Conservation (phyloP, 2,329 filamentous ascomycete genomes). For the Lecanosticta acicola region DNA sequence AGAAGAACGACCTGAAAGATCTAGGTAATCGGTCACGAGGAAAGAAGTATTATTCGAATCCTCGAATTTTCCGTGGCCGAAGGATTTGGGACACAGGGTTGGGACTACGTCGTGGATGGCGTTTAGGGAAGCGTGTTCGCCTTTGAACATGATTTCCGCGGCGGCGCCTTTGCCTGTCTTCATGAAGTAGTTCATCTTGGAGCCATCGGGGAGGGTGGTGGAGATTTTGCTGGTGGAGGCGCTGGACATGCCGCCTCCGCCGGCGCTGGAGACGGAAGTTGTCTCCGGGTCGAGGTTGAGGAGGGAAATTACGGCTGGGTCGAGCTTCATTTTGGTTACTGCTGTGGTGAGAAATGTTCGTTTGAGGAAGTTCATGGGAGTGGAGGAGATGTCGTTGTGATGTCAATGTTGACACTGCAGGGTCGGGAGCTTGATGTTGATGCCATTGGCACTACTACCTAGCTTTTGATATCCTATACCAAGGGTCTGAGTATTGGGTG, state of each 20-base stretch:
- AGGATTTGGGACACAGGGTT: slow-evolving; percentile 66
- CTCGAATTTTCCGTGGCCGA: slow-evolving; percentile 62
- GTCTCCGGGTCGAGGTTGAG: slow-evolving; percentile 53
- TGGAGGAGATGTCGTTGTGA: slow-evolving; percentile 3
- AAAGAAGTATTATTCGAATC: slow-evolving; percentile 46
- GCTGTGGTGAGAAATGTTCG: slow-evolving; percentile 7
- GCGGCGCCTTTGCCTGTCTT: slow-evolving; percentile 60
- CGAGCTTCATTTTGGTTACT: slow-evolving; percentile 45
- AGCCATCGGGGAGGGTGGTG: slow-evolving; percentile 43
- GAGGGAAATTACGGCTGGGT: slow-evolving; percentile 57
- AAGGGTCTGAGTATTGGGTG: no score
- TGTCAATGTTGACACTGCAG: no score
- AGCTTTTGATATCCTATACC: no score
- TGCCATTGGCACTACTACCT: no score
- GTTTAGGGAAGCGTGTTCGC: slow-evolving; percentile 78
- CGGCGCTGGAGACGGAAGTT: slow-evolving; percentile 55
- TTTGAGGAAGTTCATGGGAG: slow-evolving; percentile 1
- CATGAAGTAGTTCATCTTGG: slow-evolving; percentile 59
- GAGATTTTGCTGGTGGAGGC: slow-evolving; percentile 60
- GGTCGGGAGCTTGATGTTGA: not conserved
- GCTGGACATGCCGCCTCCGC: slow-evolving; percentile 59
- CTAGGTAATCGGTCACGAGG: slow-evolving; percentile 72
- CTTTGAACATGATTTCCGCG: slow-evolving; percentile 64
- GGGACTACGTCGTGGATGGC: slow-evolving; percentile 69
- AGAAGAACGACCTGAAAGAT: slow-evolving; percentile 47